Conservation (phyloP, 768 basidiomycete species). For the Trametopsis cervina region DNA sequence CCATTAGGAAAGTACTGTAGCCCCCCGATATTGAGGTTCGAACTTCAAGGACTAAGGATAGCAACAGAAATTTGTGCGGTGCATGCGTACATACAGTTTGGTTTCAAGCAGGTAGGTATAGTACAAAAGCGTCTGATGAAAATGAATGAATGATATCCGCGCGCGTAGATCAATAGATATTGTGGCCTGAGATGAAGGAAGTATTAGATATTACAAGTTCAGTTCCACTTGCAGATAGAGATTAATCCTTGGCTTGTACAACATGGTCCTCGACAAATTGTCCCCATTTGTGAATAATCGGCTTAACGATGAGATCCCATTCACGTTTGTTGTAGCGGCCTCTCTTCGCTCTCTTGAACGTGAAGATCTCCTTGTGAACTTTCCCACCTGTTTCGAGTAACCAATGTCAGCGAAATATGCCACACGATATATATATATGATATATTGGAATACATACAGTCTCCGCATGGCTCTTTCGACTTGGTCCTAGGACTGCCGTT, state of each 20-base stretch:
- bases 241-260: background rate
- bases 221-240: background rate
- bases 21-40: no score
- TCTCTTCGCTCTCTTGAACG: constrained; percentile 48
- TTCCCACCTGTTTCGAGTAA: constrained; percentile 38
- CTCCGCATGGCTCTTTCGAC: constrained; percentile 28
- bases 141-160: no score
- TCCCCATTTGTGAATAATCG: constrained; percentile 76
- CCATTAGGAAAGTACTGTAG: constrained; percentile 2
- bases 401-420: constrained; percentile 6
- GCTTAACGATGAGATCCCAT: constrained; percentile 69
- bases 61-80: no score
- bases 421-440: no score
- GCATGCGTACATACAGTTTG: no score
- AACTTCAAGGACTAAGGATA: no score
- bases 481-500: constrained; percentile 8
- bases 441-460: constrained; percentile 31
- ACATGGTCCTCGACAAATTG: constrained; percentile 39
- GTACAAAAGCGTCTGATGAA: no score
- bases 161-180: no score
- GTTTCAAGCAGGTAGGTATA: no score
- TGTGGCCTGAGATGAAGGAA: no score
- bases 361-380: constrained; percentile 74
- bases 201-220: background rate
- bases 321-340: constrained; percentile 58